Base-by-base conservation (phyloP, 345 rosid genomes). In the Linum tenue region DNA sequence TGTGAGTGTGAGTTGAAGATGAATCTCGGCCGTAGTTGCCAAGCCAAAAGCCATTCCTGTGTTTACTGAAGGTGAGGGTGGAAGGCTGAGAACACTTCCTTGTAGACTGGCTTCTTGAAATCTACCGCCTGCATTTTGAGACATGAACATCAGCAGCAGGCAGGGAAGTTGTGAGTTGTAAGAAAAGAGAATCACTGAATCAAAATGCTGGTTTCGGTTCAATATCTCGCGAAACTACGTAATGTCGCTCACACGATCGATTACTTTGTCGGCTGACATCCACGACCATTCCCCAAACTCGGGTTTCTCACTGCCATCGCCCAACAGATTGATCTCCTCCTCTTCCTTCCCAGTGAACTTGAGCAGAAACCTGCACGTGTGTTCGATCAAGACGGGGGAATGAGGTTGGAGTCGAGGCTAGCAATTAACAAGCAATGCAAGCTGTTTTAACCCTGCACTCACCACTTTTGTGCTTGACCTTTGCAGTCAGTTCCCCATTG, bases 391-490 rank as follows among this genome's bases (percentile, higher is more conserved):
- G 60, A 57, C 36, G 22, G 0, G 17, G 16, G 35, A 61, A 55
- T 12, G 39, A 60, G 3, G 14, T 37, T 14, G 38, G 3, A 40
- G 31, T 31, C 16, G 17, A 37, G 8, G 11, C 31, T n/a, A 53
- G 7, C 16, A 14, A 37, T 65, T 12, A 44, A 31, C 31, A 15
- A 37, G 37, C 43, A 11, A 64, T 31, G 17, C 11, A 64, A 14
- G 22, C 40, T 37, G 10, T 64, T 31, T 16, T 42, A 41, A 10
- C 41, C 55, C 67, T 67, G 37, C 16, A 67, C 96, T 64, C 48
- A 88, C 99, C 99, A 94, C 76, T 88, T 94, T 72, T 94, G 97
- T 9, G 96, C 97, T 80, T 94, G 97, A 63, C 99, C 99, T 74
- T 90, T 88, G 96, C 96, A 94, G 73, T 88, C 96, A 15, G 88